These are phyloP conservation scores for Macadamia integrifolia DNA, from an alignment of 164 flowering plant genomes.

Conservation along the genomic window DNA sequence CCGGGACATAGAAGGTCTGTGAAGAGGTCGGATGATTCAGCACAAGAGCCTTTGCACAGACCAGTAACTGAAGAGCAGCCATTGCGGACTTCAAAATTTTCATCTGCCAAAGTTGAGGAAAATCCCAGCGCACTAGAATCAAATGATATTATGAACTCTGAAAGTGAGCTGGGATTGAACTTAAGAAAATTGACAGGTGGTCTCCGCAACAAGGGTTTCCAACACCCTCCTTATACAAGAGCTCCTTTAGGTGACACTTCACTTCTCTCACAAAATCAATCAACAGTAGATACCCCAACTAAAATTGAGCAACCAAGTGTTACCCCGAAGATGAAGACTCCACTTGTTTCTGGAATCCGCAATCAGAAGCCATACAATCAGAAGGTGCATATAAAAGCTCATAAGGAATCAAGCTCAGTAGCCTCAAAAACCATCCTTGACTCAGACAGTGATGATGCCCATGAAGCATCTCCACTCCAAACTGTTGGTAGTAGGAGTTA, in stretches of 20 bases:
- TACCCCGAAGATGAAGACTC: slow-evolving; percentile 11
- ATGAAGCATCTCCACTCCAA: slow-evolving; percentile 22
- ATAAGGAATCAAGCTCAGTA: slow-evolving; percentile 16
- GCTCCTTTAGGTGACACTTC: slow-evolving; percentile 22
- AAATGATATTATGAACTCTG: slow-evolving; percentile 16
- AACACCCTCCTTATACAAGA: slow-evolving; percentile 41
- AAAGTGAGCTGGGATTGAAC: slow-evolving; percentile 30
- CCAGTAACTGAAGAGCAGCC: slow-evolving; percentile 10
- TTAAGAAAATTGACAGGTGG: slow-evolving; percentile 67
- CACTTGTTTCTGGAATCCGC: slow-evolving; percentile 9
- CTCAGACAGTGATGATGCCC: slow-evolving; percentile 30
- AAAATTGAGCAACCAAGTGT: slow-evolving; percentile 16
- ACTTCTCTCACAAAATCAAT: slow-evolving; percentile 14
- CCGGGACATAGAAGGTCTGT: slow-evolving; percentile 6
- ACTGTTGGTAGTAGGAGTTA: slow-evolving; percentile 16
- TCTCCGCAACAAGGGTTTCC: slow-evolving; percentile 50
- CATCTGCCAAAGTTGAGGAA: slow-evolving; percentile 7
- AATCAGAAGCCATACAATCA: slow-evolving; percentile 14
- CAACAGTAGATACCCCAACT: slow-evolving; percentile 13
- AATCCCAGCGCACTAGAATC: slow-evolving; percentile 1
- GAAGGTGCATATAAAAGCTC: slow-evolving; percentile 10
- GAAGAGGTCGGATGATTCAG: slow-evolving; percentile 9
- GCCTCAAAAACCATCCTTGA: slow-evolving; percentile 23
- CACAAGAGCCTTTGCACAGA: slow-evolving; percentile 2
- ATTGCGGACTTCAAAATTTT: slow-evolving; percentile 12